Evolutionary conservation across 2,329 filamentous ascomycete species (phyloP).

Genomic region (Aspergillus neotritici): DNA sequence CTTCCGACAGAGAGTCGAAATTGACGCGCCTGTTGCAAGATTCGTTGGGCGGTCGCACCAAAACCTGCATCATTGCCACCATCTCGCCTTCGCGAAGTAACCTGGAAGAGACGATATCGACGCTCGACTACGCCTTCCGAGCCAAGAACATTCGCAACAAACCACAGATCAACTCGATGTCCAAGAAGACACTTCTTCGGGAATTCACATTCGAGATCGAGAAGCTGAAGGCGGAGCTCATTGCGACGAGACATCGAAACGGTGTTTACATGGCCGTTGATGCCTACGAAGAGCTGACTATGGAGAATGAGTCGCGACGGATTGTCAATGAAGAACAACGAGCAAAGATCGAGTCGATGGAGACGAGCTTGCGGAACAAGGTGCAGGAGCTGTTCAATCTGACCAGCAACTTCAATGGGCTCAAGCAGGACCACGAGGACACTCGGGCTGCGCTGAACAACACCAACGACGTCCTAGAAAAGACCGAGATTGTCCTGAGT

Average conservation of each 20-base stretch:
- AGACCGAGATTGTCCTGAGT: slow-evolving; percentile 77
- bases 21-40: slow-evolving; percentile 92
- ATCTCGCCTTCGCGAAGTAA: slow-evolving; percentile 93
- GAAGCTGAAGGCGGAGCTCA: slow-evolving; percentile 87
- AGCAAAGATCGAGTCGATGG: slow-evolving; percentile 87
- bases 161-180: slow-evolving; percentile 89
- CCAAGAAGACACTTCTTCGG: slow-evolving; percentile 83
- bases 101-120: slow-evolving; percentile 95
- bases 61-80: slow-evolving; percentile 98
- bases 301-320: slow-evolving; percentile 82
- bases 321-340: slow-evolving; percentile 90
- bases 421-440: slow-evolving; percentile 85
- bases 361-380: slow-evolving; percentile 85
- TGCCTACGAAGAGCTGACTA: slow-evolving; percentile 82
- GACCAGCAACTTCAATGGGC: slow-evolving; percentile 76
- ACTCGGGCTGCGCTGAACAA: slow-evolving; percentile 67
- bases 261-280: slow-evolving; percentile 91
- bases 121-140: slow-evolving; percentile 92
- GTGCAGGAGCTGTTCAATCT: slow-evolving; percentile 85
- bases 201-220: slow-evolving; percentile 93
- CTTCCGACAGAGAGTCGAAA: slow-evolving; percentile 77
- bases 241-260: slow-evolving; percentile 86
- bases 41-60: slow-evolving; percentile 88
- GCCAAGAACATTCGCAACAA: slow-evolving; percentile 99
- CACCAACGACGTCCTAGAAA: slow-evolving; percentile 74